Percentiles rank a stretch among this genome's conserved stretches.
Conservation (phyloP, 2,329 filamentous ascomycete genomes). For the Fusarium haematococcum region DNA sequence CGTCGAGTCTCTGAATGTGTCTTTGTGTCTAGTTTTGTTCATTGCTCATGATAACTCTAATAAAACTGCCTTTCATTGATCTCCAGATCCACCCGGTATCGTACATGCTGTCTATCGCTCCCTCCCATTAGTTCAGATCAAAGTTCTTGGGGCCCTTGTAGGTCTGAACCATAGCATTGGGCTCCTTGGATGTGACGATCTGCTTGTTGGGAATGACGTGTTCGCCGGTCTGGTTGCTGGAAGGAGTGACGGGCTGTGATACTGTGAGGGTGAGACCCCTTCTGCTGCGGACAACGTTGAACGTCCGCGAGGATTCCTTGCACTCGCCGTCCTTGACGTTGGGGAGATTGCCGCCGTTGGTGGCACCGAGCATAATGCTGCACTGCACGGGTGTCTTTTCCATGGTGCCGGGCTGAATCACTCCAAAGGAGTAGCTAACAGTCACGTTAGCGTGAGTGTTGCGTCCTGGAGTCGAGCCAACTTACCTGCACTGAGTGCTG, state of each 20-base stretch:
- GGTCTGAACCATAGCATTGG: slow-evolving; percentile 44
- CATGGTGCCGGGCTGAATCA: slow-evolving; percentile 36
- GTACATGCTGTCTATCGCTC: neutral
- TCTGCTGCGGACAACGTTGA: slow-evolving; percentile 36
- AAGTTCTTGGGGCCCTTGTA: slow-evolving; percentile 45
- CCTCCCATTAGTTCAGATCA: neutral
- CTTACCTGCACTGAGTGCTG: slow-evolving; percentile 24
- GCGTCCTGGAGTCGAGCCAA: neutral
- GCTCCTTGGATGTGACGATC: slow-evolving; percentile 34
- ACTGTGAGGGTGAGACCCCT: slow-evolving; percentile 45
- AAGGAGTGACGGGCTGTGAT: slow-evolving; percentile 43
- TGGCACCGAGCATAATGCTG: slow-evolving; percentile 30
- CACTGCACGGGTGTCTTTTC: slow-evolving; percentile 44
- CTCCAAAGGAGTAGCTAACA: slow-evolving; percentile 24
- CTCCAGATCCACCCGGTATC: neutral
- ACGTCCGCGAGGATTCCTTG: slow-evolving; percentile 46
- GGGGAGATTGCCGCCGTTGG: slow-evolving; percentile 44
- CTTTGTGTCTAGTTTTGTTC: neutral
- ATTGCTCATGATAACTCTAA: neutral
- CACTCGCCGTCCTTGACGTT: slow-evolving; percentile 45
- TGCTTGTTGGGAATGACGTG: slow-evolving; percentile 45
- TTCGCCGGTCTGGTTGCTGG: slow-evolving; percentile 40
- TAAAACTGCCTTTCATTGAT: neutral
- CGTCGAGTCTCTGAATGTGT: neutral
- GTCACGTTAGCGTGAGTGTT: no score